Evolutionary conservation across 768 basidiomycete species (phyloP).

Genomic region (Suillus spraguei): DNA sequence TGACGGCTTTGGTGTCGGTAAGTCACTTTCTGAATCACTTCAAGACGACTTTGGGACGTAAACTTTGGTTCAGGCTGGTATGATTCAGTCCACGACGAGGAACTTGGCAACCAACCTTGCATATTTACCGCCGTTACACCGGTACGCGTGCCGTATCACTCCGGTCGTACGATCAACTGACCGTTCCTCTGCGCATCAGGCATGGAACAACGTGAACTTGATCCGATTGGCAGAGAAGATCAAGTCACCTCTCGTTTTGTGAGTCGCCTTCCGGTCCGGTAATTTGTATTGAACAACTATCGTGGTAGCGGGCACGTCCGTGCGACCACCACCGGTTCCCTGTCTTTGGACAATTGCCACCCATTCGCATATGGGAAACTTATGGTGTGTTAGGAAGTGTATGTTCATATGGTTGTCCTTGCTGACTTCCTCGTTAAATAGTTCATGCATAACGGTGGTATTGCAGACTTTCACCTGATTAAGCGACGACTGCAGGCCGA

Average conservation of each 20-base stretch:
- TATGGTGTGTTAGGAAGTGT: constrained; percentile 58
- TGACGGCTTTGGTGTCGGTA: constrained; percentile 95
- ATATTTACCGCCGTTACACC: constrained; percentile 96
- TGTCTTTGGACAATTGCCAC: constrained; percentile 94
- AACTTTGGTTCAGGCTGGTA: constrained; percentile 75
- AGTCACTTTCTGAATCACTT: constrained; percentile 27
- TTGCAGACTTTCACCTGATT: constrained; percentile 78
- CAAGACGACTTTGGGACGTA: constrained; percentile 6
- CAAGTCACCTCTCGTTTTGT: constrained; percentile 95
- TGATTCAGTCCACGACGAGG: constrained; percentile 81
- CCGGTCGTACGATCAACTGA: constrained; percentile 14
- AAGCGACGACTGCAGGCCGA: constrained; percentile 79
- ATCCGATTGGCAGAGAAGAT: constrained; percentile 96
- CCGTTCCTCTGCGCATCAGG: constrained; percentile 47
- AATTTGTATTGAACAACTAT: constrained; percentile 3
- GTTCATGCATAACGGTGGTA: constrained; percentile 99
- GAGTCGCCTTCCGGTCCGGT: constrained; percentile 29
- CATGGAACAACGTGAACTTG: constrained; percentile 96
- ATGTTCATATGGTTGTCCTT: background rate
- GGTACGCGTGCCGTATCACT: constrained; percentile 43
- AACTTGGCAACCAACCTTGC: constrained; percentile 86
- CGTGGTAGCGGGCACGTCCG: constrained; percentile 79
- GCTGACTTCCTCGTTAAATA: constrained; percentile 29
- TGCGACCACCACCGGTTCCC: constrained; percentile 88
- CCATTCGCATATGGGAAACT: constrained; percentile 91